Percentiles rank a stretch among this genome's conserved stretches.
These are phyloP conservation scores for Acaromyces ingoldii DNA, from an alignment of 1,284 basidiomycete genomes.

Conservation along the genomic window DNA sequence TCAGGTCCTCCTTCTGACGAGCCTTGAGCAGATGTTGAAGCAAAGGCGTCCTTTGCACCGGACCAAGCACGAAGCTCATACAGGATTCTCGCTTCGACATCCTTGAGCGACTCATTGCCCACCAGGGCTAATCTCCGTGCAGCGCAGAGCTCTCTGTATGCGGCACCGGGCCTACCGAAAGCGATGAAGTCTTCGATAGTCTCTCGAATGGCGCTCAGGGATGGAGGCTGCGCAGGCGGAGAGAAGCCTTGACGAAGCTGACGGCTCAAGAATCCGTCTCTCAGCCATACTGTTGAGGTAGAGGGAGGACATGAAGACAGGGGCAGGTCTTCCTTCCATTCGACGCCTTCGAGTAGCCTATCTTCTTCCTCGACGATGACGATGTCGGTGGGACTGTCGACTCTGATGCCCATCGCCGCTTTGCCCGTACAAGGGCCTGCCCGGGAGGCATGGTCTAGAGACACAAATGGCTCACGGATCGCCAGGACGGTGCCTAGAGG, in stretches of 20 bases:
- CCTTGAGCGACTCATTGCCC: too few relatives aligned
- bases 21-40: background rate
- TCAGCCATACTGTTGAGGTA: background rate
- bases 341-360: background rate
- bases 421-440: conserved; percentile 40
- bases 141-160: conserved; percentile 1
- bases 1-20: background rate
- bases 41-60: background rate
- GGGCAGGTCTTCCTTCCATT: background rate
- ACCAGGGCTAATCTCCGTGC: background rate
- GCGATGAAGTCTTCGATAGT: background rate
- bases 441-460: conserved; percentile 32
- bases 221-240: background rate
- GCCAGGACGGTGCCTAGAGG: conserved; percentile 39
- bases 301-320: background rate
- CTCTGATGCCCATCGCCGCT: conserved; percentile 31
- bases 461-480: conserved; percentile 46
- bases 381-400: conserved; percentile 48
- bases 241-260: background rate
- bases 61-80: conserved; percentile 1
- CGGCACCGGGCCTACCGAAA: conserved; percentile 1
- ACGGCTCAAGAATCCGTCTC: background rate
- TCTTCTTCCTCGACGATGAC: conserved; percentile 21
- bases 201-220: background rate
- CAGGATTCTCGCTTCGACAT: background rate